phyloP scores from a whole-genome alignment of 345 rosid genomes.

The Eucalyptus camaldulensis region DNA sequence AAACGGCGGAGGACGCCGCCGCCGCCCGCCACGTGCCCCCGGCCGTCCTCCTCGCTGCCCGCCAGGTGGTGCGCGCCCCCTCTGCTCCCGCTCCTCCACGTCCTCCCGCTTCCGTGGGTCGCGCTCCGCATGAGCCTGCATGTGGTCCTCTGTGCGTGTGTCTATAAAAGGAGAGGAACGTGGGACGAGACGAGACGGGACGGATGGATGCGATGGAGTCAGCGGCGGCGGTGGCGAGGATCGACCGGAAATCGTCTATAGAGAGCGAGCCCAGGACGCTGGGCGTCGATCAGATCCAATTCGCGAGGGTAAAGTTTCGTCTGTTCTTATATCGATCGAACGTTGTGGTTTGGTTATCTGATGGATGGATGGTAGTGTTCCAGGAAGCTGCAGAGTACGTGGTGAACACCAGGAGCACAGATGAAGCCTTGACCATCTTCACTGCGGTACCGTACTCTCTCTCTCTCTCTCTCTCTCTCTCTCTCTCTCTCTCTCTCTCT shows the following conservation, averaged over 20 bases:
- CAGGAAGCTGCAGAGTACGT: not conserved
- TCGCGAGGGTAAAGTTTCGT: not conserved
- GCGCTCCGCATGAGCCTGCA: not conserved
- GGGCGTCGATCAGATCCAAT: not conserved
- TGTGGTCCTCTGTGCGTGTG: not conserved
- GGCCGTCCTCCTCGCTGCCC: not conserved
- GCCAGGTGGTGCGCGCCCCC: not conserved
- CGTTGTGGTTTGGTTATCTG: not conserved
- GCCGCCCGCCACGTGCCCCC: not conserved
- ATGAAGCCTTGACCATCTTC: not conserved
- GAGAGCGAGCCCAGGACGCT: slow-evolving; percentile 5
- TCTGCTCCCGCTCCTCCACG: not conserved
- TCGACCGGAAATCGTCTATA: not conserved
- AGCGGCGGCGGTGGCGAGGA: not conserved
- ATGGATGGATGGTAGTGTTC: not conserved
- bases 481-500: not conserved
- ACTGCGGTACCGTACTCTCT: not conserved
- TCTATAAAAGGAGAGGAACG: not conserved
- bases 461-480: not conserved
- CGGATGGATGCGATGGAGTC: not conserved
- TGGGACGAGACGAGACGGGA: not conserved
- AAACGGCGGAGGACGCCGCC: not conserved
- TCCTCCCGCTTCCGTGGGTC: not conserved
- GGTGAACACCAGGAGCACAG: not conserved
- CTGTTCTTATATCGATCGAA: not conserved